Percentiles rank a stretch among this genome's conserved stretches.
These are phyloP conservation scores for Gamarada debralockiae DNA, from an alignment of 495 filamentous ascomycete genomes.

Conservation along the genomic window DNA sequence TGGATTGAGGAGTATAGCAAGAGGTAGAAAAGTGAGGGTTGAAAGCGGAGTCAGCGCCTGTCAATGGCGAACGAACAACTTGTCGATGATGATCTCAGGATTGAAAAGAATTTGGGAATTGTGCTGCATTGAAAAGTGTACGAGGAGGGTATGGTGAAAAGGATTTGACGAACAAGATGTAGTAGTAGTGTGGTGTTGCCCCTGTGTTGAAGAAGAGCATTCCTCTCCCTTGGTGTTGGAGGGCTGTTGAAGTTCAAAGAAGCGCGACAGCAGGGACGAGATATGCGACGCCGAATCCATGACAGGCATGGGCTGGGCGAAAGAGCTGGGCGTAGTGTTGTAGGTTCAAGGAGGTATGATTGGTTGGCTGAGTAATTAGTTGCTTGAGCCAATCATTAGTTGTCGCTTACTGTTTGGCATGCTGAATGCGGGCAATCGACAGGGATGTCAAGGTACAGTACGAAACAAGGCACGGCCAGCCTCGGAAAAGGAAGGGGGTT, in stretches of 20 bases:
- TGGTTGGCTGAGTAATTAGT: not conserved
- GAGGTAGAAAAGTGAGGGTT: slow-evolving; percentile 22
- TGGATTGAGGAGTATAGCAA: slow-evolving; percentile 13
- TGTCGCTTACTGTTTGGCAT: too few relatives aligned
- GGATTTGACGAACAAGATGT: slow-evolving; percentile 28
- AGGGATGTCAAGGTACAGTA: too few relatives aligned
- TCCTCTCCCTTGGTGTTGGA: slow-evolving; percentile 21
- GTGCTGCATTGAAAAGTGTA: not conserved
- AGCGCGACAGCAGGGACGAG: not conserved
- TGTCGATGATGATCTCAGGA: slow-evolving; percentile 17
- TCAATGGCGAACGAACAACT: slow-evolving; percentile 21
- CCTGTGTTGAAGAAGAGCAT: slow-evolving; percentile 1
- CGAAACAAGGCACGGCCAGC: too few relatives aligned
- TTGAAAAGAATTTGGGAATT: slow-evolving; percentile 16
- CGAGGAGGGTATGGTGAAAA: slow-evolving; percentile 28
- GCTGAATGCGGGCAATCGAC: too few relatives aligned
- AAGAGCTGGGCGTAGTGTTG: not conserved
- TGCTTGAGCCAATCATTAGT: too few relatives aligned
- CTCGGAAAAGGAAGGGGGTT: not conserved
- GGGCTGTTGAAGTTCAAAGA: slow-evolving; percentile 18
- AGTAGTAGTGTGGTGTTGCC: slow-evolving; percentile 10
- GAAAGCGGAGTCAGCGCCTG: slow-evolving; percentile 23
- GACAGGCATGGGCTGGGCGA: not conserved
- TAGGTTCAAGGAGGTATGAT: too few relatives aligned
- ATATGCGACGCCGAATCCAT: not conserved